Evolutionary conservation across 805 yeast genomes (phyloP).

Genomic region (Jamesozyma piceae): DNA sequence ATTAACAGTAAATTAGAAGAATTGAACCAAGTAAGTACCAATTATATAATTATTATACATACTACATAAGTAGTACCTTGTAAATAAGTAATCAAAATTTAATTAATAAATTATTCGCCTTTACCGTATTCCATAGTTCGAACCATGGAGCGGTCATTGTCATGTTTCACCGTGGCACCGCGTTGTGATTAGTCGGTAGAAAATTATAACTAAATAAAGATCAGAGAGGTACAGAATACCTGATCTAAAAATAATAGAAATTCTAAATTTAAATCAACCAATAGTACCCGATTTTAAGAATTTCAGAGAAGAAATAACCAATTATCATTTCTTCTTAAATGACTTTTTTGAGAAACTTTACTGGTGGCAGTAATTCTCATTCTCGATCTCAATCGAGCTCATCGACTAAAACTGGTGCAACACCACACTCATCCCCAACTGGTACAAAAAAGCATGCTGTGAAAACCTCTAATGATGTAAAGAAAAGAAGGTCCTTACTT

Average conservation of each 20-base stretch:
- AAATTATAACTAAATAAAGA: too few species aligned
- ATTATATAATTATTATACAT: too few species aligned
- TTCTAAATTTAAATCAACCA: too few species aligned
- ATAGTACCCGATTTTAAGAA: too few species aligned
- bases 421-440: not conserved
- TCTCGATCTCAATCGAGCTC: conserved; percentile 24
- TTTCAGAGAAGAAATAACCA: too few species aligned
- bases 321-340: too few species aligned
- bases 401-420: conserved; percentile 8
- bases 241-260: too few species aligned
- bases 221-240: not conserved
- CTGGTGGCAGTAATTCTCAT: conserved; percentile 12
- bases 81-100: not conserved
- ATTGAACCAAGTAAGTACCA: not conserved
- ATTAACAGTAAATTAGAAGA: conserved; percentile 40
- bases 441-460: not conserved
- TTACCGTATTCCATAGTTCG: too few species aligned
- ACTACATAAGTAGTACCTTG: not conserved
- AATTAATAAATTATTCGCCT: too few species aligned
- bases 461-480: not conserved
- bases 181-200: too few species aligned
- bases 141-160: too few species aligned
- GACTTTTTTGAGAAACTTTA: conserved; percentile 23
- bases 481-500: conserved; percentile 1
- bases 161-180: too few species aligned